Evolutionary conservation across 2,329 filamentous ascomycete genomes (phyloP).

Genomic region (Tetracladium maxilliforme): DNA sequence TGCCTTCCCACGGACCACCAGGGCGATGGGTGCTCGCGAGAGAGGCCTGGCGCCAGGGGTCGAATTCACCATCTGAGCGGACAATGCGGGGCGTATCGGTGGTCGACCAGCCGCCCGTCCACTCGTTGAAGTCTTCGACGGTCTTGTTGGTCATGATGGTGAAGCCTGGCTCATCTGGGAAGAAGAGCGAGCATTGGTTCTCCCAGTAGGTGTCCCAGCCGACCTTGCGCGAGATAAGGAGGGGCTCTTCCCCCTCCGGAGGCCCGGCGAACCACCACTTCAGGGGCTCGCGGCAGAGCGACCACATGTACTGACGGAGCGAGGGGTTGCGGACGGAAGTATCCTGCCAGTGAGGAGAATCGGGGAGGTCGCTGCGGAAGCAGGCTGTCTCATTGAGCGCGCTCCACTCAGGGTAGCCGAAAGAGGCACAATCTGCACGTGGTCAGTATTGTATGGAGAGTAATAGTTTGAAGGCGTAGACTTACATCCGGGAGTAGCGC

Average conservation of each 20-base stretch:
- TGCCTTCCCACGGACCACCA: constrained; percentile 34
- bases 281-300: constrained; percentile 17
- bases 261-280: constrained; percentile 22
- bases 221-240: constrained; percentile 36
- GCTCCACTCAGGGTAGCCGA: constrained; percentile 28
- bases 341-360: constrained; percentile 33
- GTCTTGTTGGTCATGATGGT: constrained; percentile 25
- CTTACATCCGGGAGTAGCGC: constrained; percentile 31
- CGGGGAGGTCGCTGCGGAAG: constrained; percentile 32
- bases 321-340: constrained; percentile 26
- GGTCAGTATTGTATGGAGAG: neutral
- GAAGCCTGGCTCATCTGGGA: constrained; percentile 32
- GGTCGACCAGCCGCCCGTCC: constrained; percentile 39
- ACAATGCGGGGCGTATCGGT: constrained; percentile 36
- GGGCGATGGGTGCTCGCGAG: constrained; percentile 37
- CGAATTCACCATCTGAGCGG: constrained; percentile 41
- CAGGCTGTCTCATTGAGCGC: constrained; percentile 28
- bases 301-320: constrained; percentile 43
- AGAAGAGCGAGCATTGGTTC: constrained; percentile 37
- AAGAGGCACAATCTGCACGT: constrained; percentile 25
- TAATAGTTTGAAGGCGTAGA: constrained; percentile 3
- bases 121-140: constrained; percentile 30
- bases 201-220: constrained; percentile 35
- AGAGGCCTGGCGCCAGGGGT: constrained; percentile 41
- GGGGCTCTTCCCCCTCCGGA: constrained; percentile 22